A percentile compares a stretch with the other conserved stretches of the same genome.
Evolutionary conservation across 108 stramenopile species (phyloP).

Genomic region (Phaeodactylum tricornutum): DNA sequence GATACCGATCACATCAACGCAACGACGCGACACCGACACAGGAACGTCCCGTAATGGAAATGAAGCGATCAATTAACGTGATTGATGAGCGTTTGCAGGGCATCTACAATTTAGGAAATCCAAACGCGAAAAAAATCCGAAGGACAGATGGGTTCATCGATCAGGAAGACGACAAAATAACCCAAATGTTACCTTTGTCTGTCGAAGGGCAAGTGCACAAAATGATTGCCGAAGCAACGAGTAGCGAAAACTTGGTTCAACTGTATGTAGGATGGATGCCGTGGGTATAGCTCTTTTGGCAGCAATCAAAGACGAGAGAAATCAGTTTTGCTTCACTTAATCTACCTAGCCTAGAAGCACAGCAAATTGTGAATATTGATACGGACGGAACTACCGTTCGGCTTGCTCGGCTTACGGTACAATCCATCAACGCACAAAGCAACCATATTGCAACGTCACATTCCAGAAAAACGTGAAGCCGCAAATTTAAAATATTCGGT

Average conservation of each 20-base stretch:
- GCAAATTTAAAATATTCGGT: too few species aligned
- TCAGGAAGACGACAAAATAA: slow-evolving; percentile 39
- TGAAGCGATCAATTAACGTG: slow-evolving; percentile 50
- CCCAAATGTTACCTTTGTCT: slow-evolving; percentile 60
- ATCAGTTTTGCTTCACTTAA: too few species aligned
- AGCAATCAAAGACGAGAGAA: too few species aligned
- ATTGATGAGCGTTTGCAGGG: slow-evolving; percentile 77
- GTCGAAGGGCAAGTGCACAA: slow-evolving; percentile 88
- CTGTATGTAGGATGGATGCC: slow-evolving; percentile 89
- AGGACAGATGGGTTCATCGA: slow-evolving; percentile 29
- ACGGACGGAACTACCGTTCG: too few species aligned
- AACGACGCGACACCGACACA: background rate
- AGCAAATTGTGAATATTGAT: too few species aligned
- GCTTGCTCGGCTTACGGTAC: too few species aligned
- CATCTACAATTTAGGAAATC: slow-evolving; percentile 81
- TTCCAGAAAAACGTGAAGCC: too few species aligned
- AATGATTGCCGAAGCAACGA: slow-evolving; percentile 81
- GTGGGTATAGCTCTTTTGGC: slow-evolving; percentile 72
- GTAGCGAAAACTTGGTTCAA: slow-evolving; percentile 76
- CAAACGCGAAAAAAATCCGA: slow-evolving; percentile 52
- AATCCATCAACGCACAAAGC: too few species aligned
- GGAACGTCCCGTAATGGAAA: slow-evolving; percentile 7
- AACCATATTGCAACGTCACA: too few species aligned
- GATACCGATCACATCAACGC: slow-evolving; percentile 29
- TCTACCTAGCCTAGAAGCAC: too few species aligned